Base-by-base conservation (phyloP, 176 grass and related monocot genomes). In the Ampelocalamus luodianensis region DNA sequence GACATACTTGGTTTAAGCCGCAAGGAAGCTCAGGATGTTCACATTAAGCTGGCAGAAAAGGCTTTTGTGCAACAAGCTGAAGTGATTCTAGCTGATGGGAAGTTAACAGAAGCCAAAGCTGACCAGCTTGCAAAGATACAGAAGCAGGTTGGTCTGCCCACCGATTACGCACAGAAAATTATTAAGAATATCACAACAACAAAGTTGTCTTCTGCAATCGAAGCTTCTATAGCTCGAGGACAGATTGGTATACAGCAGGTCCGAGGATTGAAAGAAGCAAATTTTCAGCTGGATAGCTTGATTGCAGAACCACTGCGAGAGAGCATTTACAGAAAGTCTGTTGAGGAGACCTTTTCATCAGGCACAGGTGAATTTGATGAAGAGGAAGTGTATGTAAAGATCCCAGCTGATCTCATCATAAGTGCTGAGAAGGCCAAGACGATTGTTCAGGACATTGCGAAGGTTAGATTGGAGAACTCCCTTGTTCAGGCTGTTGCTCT, bases 31-130 rank as follows among this genome's bases (percentile, higher is more conserved):
- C 88, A 86, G 80, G 80, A 87, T 68, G 87, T 96, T 75, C 96
- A 95, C 72, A 86, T 92, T 81, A 99, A 91, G 51, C 87, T 99
- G 82, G 71, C 96, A 77, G 93, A 99, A 78, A 92, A 99, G 73
- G 87, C 96, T 79, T 99, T 99, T 77, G 89, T 94, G 61, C 91
- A 99, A 85, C 93, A 94, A 85, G 96, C 96, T 22, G 96, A 99
- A 88, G 90, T 94, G 46, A 93, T 99, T 90, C 90, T 99, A 89
- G 91, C 96, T 82, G 96, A 99, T 72, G 96, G 96, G 18, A 89
- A 99, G 75, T 76, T 99, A 72, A 94, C 93, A 58, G 92, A 99
- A 70, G 84, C 93, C 58, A 93, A 91, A 61, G 89, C 94, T 42
- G 93, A 99, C 32, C 96, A 96, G 80, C 93, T 99, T 23, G 83